phyloP scores from a whole-genome alignment of 768 basidiomycete species.

The Suillus fuscotomentosus region DNA sequence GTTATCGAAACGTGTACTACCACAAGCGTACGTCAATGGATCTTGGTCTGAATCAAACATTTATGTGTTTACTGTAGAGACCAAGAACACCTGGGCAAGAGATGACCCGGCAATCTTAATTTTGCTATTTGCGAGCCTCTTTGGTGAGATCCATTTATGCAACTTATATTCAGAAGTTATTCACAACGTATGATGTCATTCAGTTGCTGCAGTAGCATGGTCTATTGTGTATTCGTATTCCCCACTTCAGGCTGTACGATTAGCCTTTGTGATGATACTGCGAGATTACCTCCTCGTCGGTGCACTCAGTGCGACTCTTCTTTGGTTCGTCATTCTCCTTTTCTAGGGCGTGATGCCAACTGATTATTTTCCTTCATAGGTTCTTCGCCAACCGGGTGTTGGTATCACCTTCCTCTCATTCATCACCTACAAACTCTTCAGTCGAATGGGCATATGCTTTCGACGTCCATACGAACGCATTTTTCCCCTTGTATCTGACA shows the following conservation, averaged over 20 bases:
- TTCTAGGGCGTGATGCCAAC: slow-evolving; percentile 16
- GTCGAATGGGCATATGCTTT: slow-evolving; percentile 96
- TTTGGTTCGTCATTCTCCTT: slow-evolving; percentile 54
- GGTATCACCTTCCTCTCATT: slow-evolving; percentile 70
- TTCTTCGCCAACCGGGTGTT: slow-evolving; percentile 71
- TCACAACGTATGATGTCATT: neutral
- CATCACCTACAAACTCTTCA: slow-evolving; percentile 62
- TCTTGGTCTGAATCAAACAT: neutral
- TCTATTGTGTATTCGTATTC: slow-evolving; percentile 76
- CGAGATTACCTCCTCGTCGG: slow-evolving; percentile 87
- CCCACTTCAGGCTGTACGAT: slow-evolving; percentile 50
- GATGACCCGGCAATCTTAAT: slow-evolving; percentile 96
- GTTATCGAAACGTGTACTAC: slow-evolving; percentile 96
- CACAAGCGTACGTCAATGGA: slow-evolving; percentile 69
- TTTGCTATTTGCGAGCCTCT: slow-evolving; percentile 76
- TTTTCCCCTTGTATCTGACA: slow-evolving; percentile 91
- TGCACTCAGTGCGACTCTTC: slow-evolving; percentile 64
- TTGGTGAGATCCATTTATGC: slow-evolving; percentile 42
- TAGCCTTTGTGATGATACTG: slow-evolving; percentile 80
- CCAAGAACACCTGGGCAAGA: slow-evolving; percentile 97
- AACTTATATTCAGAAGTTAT: neutral
- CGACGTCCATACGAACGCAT: slow-evolving; percentile 95
- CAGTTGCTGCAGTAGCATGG: slow-evolving; percentile 86
- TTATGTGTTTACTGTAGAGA: slow-evolving; percentile 54
- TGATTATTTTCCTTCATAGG: slow-evolving; percentile 34